phyloP scores from a whole-genome alignment of 805 yeast genomes.

The Ogataea dorogensis region DNA sequence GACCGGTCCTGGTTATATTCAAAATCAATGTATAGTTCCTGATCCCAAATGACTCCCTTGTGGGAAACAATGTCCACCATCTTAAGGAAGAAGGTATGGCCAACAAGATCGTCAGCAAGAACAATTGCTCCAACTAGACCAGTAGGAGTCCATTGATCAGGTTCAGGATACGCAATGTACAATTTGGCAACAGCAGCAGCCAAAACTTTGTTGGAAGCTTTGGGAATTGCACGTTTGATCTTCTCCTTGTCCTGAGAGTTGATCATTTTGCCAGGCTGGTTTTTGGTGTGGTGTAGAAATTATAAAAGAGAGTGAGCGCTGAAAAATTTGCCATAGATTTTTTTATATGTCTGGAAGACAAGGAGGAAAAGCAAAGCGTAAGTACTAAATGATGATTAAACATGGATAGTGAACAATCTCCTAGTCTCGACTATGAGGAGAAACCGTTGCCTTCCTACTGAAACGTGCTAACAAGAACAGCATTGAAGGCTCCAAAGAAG shows the following conservation, averaged over 20 bases:
- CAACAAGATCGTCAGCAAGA: slow-evolving; percentile 88
- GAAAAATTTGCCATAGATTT: slow-evolving; percentile 7
- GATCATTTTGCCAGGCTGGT: slow-evolving; percentile 23
- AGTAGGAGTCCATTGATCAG: slow-evolving; percentile 78
- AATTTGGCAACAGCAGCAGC: slow-evolving; percentile 90
- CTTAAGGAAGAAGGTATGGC: slow-evolving; percentile 89
- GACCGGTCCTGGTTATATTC: slow-evolving; percentile 91
- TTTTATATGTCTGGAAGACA: slow-evolving; percentile 85
- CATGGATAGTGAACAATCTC: slow-evolving; percentile 30
- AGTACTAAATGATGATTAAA: slow-evolving; percentile 31
- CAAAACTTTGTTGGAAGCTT: slow-evolving; percentile 78
- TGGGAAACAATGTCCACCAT: slow-evolving; percentile 80
- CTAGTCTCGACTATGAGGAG: slow-evolving; percentile 25
- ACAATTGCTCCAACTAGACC: slow-evolving; percentile 87
- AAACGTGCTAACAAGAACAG: slow-evolving; percentile 27
- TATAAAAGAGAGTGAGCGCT: background rate
- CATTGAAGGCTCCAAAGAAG: slow-evolving; percentile 81
- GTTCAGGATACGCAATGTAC: slow-evolving; percentile 86
- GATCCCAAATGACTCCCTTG: slow-evolving; percentile 95
- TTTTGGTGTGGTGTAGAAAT: slow-evolving; percentile 11
- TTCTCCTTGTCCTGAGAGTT: slow-evolving; percentile 75
- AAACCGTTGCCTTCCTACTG: slow-evolving; percentile 30
- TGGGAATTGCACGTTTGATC: slow-evolving; percentile 85
- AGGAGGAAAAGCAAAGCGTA: slow-evolving; percentile 94
- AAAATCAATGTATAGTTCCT: slow-evolving; percentile 85